A percentile compares a stretch with the other conserved stretches of the same genome.
phyloP scores from a whole-genome alignment of 768 basidiomycete species.

The Russula virescens region DNA sequence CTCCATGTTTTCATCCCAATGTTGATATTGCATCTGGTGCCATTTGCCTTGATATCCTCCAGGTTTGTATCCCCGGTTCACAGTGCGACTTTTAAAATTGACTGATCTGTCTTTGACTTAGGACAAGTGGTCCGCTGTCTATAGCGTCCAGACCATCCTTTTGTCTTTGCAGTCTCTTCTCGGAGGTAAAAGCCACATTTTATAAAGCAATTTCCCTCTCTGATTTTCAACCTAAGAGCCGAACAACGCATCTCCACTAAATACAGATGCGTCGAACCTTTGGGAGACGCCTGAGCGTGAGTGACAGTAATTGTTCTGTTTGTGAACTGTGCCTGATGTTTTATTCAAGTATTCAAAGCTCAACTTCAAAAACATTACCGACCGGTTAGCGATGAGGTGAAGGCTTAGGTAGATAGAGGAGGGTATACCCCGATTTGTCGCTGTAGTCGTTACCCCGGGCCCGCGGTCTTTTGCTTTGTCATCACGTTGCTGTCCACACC shows the following conservation, averaged over 20 bases:
- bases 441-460: neutral
- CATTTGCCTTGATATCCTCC: conserved; percentile 84
- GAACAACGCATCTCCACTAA: conserved; percentile 88
- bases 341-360: conserved; percentile 42
- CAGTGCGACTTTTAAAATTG: conserved; percentile 1
- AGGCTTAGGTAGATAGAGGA: conserved; percentile 28
- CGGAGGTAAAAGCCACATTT: conserved; percentile 51
- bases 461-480: conserved; percentile 16
- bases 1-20: conserved; percentile 89
- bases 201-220: neutral
- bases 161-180: conserved; percentile 83
- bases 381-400: conserved; percentile 36
- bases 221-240: conserved; percentile 52
- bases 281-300: conserved; percentile 71
- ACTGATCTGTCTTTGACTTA: conserved; percentile 28
- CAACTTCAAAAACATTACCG: conserved; percentile 73
- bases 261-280: conserved; percentile 76
- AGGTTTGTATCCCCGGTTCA: conserved; percentile 40
- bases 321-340: conserved; percentile 4
- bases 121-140: conserved; percentile 94
- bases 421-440: conserved; percentile 8
- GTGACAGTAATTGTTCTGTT: conserved; percentile 17
- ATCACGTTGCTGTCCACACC: conserved; percentile 13
- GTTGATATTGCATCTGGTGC: conserved; percentile 73
- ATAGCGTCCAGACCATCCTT: conserved; percentile 86